Evolutionary conservation across 768 basidiomycete genomes (phyloP).

Genomic region (Serendipita sp.): DNA sequence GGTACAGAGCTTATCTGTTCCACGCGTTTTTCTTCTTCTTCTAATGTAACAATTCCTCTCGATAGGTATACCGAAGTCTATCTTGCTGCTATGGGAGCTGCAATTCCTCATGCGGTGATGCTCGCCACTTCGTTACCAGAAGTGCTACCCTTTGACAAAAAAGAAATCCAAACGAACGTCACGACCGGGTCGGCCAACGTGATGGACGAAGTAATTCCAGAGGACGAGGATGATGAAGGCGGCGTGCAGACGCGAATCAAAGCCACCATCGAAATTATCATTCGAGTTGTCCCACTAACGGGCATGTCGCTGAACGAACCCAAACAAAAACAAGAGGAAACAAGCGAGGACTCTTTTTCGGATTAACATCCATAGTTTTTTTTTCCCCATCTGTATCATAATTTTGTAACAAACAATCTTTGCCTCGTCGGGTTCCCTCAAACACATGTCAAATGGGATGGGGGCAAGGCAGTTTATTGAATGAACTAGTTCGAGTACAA

Average conservation of each 20-base stretch:
- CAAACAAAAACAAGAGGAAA: neutral
- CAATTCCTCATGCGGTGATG: constrained; percentile 65
- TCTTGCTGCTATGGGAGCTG: constrained; percentile 74
- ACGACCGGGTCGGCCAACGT: constrained; percentile 57
- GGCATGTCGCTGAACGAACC: neutral
- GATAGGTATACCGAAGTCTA: constrained; percentile 54
- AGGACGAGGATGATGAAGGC: constrained; percentile 54
- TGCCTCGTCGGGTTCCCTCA: too few species aligned
- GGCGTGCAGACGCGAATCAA: constrained; percentile 46
- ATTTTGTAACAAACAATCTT: neutral
- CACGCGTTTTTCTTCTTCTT: neutral
- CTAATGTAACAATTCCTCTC: neutral
- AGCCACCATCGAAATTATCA: constrained; percentile 34
- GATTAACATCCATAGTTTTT: neutral
- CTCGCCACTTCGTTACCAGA: constrained; percentile 54
- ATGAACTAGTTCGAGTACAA: neutral
- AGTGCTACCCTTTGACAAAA: constrained; percentile 47
- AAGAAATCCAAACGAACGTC: constrained; percentile 46
- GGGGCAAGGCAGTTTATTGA: neutral
- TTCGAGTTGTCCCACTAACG: neutral
- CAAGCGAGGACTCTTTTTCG: neutral
- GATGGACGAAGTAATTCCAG: constrained; percentile 63
- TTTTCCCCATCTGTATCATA: neutral
- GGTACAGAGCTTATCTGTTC: constrained; percentile 26
- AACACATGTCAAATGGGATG: neutral